Percentiles rank a stretch among this genome's conserved stretches.
phyloP scores from a whole-genome alignment of 768 basidiomycete genomes.

The Botryobasidium botryosum region DNA sequence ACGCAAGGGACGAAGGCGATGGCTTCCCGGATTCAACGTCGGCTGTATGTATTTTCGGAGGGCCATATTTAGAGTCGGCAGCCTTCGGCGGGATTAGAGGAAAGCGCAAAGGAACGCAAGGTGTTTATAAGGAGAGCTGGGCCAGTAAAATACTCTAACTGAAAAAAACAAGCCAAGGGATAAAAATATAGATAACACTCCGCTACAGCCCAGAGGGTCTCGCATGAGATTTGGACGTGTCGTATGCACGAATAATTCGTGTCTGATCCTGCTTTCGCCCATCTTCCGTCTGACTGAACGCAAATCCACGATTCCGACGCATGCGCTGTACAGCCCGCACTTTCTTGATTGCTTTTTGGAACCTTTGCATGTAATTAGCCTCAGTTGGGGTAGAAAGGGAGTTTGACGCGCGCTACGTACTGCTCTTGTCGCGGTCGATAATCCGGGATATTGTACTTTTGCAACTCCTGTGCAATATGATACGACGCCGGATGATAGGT shows the following conservation, averaged over 20 bases:
- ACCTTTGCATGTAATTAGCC: constrained; percentile 30
- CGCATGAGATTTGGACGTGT: constrained; percentile 58
- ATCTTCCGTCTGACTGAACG: constrained; percentile 93
- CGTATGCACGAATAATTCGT: constrained; percentile 69
- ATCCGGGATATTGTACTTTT: constrained; percentile 95
- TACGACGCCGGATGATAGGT: constrained; percentile 87
- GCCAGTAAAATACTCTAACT: not conserved
- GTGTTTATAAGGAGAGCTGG: too few relatives aligned
- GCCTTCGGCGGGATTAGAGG: too few relatives aligned
- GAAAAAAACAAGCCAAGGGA: not conserved
- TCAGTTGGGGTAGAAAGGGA: constrained; percentile 3
- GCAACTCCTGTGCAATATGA: constrained; percentile 97
- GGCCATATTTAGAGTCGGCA: too few relatives aligned
- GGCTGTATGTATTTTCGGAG: too few relatives aligned
- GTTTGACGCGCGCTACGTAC: constrained; percentile 28
- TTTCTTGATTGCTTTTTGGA: constrained; percentile 99
- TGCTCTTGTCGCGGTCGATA: constrained; percentile 96
- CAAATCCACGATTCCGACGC: constrained; percentile 91
- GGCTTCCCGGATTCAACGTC: too few relatives aligned
- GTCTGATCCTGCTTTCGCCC: constrained; percentile 71
- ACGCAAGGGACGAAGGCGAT: too few relatives aligned
- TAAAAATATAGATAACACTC: too few relatives aligned
- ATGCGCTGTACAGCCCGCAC: constrained; percentile 97
- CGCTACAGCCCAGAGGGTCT: constrained; percentile 65
- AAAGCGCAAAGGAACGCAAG: too few relatives aligned